Evolutionary conservation across 1,139 yeast species (phyloP).

Genomic region (Diutina ranongensis): DNA sequence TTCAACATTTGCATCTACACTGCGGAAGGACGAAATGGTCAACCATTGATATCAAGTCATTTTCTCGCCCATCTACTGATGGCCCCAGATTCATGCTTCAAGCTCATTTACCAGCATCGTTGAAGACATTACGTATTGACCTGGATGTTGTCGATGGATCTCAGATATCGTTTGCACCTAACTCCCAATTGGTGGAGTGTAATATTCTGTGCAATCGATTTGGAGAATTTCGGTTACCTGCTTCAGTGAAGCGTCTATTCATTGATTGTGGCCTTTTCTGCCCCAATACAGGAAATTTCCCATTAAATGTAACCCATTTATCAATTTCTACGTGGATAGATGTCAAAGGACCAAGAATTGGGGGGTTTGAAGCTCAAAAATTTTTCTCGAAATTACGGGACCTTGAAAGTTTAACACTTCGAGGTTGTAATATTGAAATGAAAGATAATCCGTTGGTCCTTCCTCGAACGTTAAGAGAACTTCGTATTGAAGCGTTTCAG

Average conservation of each 20-base stretch:
- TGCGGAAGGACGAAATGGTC: not conserved
- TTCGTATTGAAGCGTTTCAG: not conserved
- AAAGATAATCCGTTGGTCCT: not conserved
- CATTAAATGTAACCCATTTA: not conserved
- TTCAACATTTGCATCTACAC: not conserved
- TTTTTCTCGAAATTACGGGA: not conserved
- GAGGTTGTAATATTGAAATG: constrained; percentile 1
- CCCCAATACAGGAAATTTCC: not conserved
- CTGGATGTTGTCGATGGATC: not conserved
- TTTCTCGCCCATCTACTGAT: not conserved
- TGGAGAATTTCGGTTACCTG: not conserved
- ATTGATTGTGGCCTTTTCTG: not conserved
- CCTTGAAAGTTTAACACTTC: not conserved
- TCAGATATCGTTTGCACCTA: not conserved
- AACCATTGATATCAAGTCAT: not conserved
- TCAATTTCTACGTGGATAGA: not conserved
- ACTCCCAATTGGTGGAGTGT: not conserved
- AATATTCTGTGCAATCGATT: not conserved
- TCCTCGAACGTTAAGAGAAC: not conserved
- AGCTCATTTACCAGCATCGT: not conserved
- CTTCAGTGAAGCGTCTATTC: not conserved
- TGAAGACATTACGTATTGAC: not conserved
- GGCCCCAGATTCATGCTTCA: not conserved
- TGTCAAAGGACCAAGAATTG: not conserved
- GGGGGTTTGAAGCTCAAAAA: not conserved